phyloP scores from a whole-genome alignment of 2,329 filamentous ascomycete species.

The Thielaviopsis ethacetica region DNA sequence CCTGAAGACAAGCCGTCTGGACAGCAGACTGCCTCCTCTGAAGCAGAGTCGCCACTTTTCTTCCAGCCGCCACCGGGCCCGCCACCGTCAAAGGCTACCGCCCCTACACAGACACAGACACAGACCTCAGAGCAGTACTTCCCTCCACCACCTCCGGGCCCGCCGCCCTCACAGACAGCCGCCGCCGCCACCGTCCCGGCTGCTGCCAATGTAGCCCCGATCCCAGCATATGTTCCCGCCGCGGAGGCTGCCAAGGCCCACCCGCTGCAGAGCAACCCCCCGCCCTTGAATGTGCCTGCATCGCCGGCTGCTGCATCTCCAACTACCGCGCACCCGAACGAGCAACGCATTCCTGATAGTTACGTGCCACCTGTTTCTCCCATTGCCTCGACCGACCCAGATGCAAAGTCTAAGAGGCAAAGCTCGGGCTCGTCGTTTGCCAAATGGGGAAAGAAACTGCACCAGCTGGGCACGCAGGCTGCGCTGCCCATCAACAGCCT shows the following conservation, averaged over 20 bases:
- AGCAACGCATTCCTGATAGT: background rate
- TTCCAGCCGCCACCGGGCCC: background rate
- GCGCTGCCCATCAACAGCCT: slow-evolving; percentile 55
- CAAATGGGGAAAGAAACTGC: slow-evolving; percentile 11
- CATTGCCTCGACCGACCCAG: background rate
- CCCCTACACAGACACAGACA: background rate
- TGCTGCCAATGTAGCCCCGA: background rate
- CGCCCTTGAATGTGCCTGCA: too few species aligned
- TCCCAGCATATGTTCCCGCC: slow-evolving; percentile 4
- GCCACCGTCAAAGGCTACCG: background rate
- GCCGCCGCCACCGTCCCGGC: background rate
- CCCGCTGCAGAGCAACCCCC: background rate
- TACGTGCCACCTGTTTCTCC: background rate
- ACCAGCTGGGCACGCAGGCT: slow-evolving; percentile 11
- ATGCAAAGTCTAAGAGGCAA: background rate
- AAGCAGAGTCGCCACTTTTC: background rate
- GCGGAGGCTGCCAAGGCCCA: background rate
- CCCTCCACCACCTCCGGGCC: slow-evolving; percentile 11
- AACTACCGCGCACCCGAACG: background rate
- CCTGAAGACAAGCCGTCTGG: background rate
- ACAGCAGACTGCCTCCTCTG: background rate
- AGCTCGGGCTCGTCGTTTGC: background rate
- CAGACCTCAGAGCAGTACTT: slow-evolving; percentile 8
- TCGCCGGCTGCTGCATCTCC: background rate
- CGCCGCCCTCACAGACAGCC: slow-evolving; percentile 2